Evolutionary conservation across 352 stramenopile genomes (phyloP).

Genomic region (Elongisporangium undulatum): DNA sequence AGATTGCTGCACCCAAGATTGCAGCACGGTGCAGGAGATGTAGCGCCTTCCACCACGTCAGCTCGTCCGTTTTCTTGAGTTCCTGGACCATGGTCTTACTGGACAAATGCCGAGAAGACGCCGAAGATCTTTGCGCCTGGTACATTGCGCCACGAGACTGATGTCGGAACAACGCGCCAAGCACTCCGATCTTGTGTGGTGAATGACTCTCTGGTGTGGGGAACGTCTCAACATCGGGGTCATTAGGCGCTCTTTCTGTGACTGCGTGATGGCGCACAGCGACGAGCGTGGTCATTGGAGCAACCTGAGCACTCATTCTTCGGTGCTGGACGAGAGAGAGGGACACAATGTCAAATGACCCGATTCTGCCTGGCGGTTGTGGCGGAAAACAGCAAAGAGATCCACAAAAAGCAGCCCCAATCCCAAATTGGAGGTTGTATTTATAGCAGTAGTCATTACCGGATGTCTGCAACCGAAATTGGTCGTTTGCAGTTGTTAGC

Average conservation of each 20-base stretch:
- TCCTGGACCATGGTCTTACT: neutral
- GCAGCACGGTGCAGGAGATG: conserved; percentile 8
- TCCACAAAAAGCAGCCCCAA: too few species aligned
- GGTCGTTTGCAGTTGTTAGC: too few species aligned
- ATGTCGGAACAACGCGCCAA: neutral
- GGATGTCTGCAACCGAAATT: too few species aligned
- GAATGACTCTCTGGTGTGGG: neutral
- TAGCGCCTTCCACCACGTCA: neutral
- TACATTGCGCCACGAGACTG: neutral
- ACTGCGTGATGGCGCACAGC: neutral
- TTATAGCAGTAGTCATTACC: too few species aligned
- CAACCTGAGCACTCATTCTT: neutral
- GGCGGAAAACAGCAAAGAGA: too few species aligned
- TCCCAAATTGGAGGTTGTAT: too few species aligned
- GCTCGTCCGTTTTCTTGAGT: neutral
- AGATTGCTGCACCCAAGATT: conserved; percentile 8
- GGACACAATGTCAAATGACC: too few species aligned
- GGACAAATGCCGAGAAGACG: neutral
- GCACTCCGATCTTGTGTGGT: neutral
- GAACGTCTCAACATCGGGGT: neutral
- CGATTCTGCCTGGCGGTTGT: too few species aligned
- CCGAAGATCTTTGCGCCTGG: neutral
- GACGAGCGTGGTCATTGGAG: neutral
- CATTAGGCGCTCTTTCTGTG: neutral
- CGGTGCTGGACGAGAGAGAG: neutral